These are phyloP conservation scores for Fibroporia radiculosa DNA, from an alignment of 768 basidiomycete species.

Conservation along the genomic window DNA sequence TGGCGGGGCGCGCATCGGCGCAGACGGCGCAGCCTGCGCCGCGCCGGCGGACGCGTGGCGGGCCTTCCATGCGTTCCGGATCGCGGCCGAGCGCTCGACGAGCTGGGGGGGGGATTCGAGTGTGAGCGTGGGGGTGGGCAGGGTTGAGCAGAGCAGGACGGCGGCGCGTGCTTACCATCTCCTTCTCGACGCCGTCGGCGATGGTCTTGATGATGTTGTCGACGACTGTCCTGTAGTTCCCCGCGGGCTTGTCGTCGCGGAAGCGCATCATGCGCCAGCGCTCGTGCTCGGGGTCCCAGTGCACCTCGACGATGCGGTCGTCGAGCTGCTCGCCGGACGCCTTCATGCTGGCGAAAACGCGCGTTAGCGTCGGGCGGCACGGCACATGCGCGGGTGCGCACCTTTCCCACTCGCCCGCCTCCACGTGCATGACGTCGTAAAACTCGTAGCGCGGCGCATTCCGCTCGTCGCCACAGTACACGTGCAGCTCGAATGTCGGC, in stretches of 20 bases:
- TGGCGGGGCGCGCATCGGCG: too few relatives aligned
- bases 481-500: conserved; percentile 77
- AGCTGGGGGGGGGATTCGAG: conserved; percentile 39
- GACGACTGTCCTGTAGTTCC: conserved; percentile 81
- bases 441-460: conserved; percentile 60
- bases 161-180: conserved; percentile 41
- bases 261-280: conserved; percentile 91
- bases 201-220: conserved; percentile 88
- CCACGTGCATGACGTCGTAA: conserved; percentile 80
- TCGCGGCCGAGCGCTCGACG: conserved; percentile 50
- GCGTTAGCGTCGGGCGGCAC: background rate
- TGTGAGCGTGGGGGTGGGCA: background rate
- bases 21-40: conserved; percentile 18
- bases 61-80: conserved; percentile 71
- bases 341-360: conserved; percentile 92
- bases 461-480: conserved; percentile 68
- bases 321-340: conserved; percentile 78
- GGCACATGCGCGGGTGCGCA: conserved; percentile 43
- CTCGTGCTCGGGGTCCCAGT: conserved; percentile 65
- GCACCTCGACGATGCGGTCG: conserved; percentile 90
- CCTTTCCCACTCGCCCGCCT: conserved; percentile 91
- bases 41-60: conserved; percentile 34
- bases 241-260: conserved; percentile 88
- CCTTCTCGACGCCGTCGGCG: conserved; percentile 87
- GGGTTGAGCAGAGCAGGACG: background rate